phyloP scores from a whole-genome alignment of 441 rosid genomes.

The Croton setiger region DNA sequence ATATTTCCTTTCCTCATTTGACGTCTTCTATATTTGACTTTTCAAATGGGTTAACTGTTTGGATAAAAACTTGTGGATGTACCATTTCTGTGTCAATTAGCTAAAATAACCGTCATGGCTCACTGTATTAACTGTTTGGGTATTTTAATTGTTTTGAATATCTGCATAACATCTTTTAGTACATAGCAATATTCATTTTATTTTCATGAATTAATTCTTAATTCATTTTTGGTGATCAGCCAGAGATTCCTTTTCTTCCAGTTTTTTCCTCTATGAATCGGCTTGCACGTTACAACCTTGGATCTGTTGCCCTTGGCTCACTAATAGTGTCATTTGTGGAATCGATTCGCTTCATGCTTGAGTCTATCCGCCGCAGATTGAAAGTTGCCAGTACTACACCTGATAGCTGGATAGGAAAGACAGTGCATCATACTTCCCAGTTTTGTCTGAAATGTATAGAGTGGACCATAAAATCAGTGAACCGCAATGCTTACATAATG shows the following conservation, averaged over 20 bases:
- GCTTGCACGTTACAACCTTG: constrained; percentile 79
- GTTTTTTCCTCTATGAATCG: constrained; percentile 95
- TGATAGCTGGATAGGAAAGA: constrained; percentile 63
- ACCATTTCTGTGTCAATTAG: not conserved
- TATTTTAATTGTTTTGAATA: not conserved
- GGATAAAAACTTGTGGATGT: not conserved
- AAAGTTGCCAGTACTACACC: constrained; percentile 55
- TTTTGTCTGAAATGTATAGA: constrained; percentile 62
- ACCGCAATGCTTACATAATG: constrained; percentile 98
- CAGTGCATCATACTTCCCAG: constrained; percentile 49
- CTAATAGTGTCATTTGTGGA: constrained; percentile 84
- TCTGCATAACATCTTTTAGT: not conserved
- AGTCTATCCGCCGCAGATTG: constrained; percentile 72
- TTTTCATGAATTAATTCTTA: constrained; percentile 3
- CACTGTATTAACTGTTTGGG: not conserved
- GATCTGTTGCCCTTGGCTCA: constrained; percentile 96
- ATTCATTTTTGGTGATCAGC: constrained; percentile 39
- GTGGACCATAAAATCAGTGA: constrained; percentile 82
- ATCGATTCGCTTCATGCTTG: constrained; percentile 86
- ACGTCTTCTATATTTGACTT: not conserved
- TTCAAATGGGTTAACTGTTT: not conserved
- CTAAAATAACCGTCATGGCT: not conserved
- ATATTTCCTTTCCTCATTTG: not conserved
- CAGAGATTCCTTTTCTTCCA: constrained; percentile 87
- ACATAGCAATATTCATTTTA: not conserved